phyloP scores from a whole-genome alignment of 1,284 basidiomycete species.

The Flammula alnicola region DNA sequence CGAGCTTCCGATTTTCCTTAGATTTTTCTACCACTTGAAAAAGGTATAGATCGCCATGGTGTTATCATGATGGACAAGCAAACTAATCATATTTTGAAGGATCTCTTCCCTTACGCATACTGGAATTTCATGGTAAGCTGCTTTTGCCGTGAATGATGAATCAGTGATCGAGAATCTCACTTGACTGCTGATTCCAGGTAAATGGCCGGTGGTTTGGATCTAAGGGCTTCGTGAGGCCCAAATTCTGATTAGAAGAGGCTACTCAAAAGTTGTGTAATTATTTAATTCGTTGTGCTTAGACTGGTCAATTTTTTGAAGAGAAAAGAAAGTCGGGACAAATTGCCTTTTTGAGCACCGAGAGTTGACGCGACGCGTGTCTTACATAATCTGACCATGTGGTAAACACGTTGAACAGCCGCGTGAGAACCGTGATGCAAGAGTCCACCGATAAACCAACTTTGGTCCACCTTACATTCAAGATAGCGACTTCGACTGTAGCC shows the following conservation, averaged over 20 bases:
- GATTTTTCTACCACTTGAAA: slow-evolving; percentile 90
- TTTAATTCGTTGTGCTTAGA: no score
- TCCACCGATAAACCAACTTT: slow-evolving; percentile 11
- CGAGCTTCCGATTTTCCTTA: slow-evolving; percentile 38
- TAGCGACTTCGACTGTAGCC: neutral
- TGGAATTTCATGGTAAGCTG: slow-evolving; percentile 77
- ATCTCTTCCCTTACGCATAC: slow-evolving; percentile 90
- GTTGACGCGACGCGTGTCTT: slow-evolving; percentile 23
- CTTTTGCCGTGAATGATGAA: neutral
- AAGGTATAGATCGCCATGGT: slow-evolving; percentile 54
- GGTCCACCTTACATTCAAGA: slow-evolving; percentile 10
- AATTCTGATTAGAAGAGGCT: slow-evolving; percentile 25
- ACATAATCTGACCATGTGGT: slow-evolving; percentile 22
- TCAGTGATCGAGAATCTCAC: neutral
- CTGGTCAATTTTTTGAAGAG: no score
- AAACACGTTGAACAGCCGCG: slow-evolving; percentile 24
- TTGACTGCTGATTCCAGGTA: slow-evolving; percentile 43
- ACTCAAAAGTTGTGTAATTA: no score
- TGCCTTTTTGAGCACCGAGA: neutral
- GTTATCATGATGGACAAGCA: neutral
- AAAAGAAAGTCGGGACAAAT: no score
- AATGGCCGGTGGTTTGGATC: slow-evolving; percentile 74
- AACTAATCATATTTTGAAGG: slow-evolving; percentile 40
- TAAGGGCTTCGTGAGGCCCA: slow-evolving; percentile 55
- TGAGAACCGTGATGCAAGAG: slow-evolving; percentile 12